Percentiles rank a stretch among this genome's conserved stretches.
phyloP scores from a whole-genome alignment of 352 stramenopile genomes.

The Pythium insidiosum region DNA sequence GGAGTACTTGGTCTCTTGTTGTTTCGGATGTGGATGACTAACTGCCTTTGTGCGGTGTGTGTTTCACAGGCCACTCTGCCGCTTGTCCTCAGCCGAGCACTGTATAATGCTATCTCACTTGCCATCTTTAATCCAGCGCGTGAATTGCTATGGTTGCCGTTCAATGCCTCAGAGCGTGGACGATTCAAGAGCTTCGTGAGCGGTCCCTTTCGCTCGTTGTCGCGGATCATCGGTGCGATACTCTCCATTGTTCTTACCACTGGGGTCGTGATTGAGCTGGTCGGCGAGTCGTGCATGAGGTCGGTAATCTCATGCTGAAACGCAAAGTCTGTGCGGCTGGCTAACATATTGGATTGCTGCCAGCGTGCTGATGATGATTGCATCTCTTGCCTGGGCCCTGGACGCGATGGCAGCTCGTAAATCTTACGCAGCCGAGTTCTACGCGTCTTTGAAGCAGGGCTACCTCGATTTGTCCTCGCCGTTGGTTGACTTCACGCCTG shows the following conservation, averaged over 20 bases:
- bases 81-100: slow-evolving; percentile 53
- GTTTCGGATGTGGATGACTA: too few species aligned
- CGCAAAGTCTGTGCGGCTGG: neutral
- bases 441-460: slow-evolving; percentile 70
- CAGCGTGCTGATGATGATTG: slow-evolving; percentile 56
- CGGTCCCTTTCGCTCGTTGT: slow-evolving; percentile 73
- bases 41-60: too few species aligned
- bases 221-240: slow-evolving; percentile 63
- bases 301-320: slow-evolving; percentile 14
- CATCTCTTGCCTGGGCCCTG: slow-evolving; percentile 52
- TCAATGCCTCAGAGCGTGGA: slow-evolving; percentile 57
- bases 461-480: slow-evolving; percentile 77
- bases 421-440: slow-evolving; percentile 83
- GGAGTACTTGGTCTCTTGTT: too few species aligned
- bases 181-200: slow-evolving; percentile 77
- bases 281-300: slow-evolving; percentile 53
- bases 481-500: slow-evolving; percentile 74
- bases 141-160: slow-evolving; percentile 82
- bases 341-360: neutral
- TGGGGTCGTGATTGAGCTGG: slow-evolving; percentile 24
- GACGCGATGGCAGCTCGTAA: slow-evolving; percentile 66
- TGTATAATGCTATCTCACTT: slow-evolving; percentile 78
- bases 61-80: slow-evolving; percentile 37
- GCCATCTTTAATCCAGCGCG: slow-evolving; percentile 79
- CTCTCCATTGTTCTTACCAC: slow-evolving; percentile 66